Evolutionary conservation across 2,329 filamentous ascomycete genomes (phyloP).

Genomic region (Claviceps africana): DNA sequence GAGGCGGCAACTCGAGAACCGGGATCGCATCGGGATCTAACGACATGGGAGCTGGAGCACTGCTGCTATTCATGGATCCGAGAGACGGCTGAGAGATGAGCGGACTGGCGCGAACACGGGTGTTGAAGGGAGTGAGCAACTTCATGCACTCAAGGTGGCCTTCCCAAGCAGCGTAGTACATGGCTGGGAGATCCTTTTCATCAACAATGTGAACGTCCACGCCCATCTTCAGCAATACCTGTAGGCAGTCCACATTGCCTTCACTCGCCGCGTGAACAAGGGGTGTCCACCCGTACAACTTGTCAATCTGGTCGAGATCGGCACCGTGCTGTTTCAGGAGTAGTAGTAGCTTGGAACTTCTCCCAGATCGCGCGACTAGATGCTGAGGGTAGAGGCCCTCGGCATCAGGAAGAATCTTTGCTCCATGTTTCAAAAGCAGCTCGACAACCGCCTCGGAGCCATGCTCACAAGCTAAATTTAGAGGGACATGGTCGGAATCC

Average conservation of each 20-base stretch:
- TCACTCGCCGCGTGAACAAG: slow-evolving; percentile 94
- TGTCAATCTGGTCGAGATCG: slow-evolving; percentile 83
- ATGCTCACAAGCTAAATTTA: slow-evolving; percentile 91
- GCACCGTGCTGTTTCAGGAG: slow-evolving; percentile 76
- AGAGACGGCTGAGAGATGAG: slow-evolving; percentile 29
- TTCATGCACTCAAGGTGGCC: slow-evolving; percentile 91
- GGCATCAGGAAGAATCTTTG: slow-evolving; percentile 79
- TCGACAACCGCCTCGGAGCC: slow-evolving; percentile 75
- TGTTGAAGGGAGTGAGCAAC: slow-evolving; percentile 53
- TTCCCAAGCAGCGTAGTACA: slow-evolving; percentile 99
- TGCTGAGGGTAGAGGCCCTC: slow-evolving; percentile 97
- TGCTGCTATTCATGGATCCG: slow-evolving; percentile 32
- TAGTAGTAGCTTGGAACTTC: slow-evolving; percentile 64
- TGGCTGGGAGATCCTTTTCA: slow-evolving; percentile 82
- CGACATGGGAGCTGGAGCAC: slow-evolving; percentile 44
- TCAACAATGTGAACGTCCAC: slow-evolving; percentile 70
- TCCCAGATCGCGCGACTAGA: slow-evolving; percentile 78
- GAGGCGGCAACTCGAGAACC: slow-evolving; percentile 78
- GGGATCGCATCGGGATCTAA: slow-evolving; percentile 82
- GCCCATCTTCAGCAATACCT: slow-evolving; percentile 64
- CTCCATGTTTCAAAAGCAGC: slow-evolving; percentile 66
- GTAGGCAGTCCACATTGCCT: slow-evolving; percentile 78
- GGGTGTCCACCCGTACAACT: slow-evolving; percentile 94
- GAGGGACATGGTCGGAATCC: slow-evolving; percentile 80
- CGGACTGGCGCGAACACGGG: slow-evolving; percentile 27